These are phyloP conservation scores for Pneumocystis jirovecii DNA, from an alignment of 1,139 yeast species.

Conservation along the genomic window DNA sequence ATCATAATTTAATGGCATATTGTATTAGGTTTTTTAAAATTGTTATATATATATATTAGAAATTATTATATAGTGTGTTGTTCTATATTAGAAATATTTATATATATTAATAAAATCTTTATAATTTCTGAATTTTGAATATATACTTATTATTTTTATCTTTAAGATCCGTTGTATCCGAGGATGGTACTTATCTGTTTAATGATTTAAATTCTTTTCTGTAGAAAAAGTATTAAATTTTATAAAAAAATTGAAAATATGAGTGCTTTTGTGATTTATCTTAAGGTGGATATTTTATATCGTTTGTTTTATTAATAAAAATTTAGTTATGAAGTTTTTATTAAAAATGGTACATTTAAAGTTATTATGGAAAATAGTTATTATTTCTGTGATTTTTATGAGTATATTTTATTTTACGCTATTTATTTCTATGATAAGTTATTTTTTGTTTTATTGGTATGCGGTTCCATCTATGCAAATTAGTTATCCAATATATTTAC, in stretches of 20 bases:
- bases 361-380: neutral
- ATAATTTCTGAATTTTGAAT: neutral
- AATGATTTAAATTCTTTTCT: neutral
- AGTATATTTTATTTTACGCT: neutral
- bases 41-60: neutral
- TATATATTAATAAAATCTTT: neutral
- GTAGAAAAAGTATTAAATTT: neutral
- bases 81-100: neutral
- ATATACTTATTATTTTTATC: neutral
- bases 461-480: neutral
- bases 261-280: neutral
- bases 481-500: neutral
- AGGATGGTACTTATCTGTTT: neutral
- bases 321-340: neutral
- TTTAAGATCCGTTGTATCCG: neutral
- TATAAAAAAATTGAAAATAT: neutral
- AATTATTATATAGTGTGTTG: neutral
- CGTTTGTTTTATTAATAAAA: neutral
- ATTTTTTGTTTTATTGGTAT: neutral
- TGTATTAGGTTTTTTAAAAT: neutral
- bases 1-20: neutral
- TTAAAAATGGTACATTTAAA: neutral
- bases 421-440: neutral
- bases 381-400: neutral
- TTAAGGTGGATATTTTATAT: neutral